A percentile compares a stretch with the other conserved stretches of the same genome.
Conservation (phyloP, 257 asterid species). For the Henckelia pumila region DNA sequence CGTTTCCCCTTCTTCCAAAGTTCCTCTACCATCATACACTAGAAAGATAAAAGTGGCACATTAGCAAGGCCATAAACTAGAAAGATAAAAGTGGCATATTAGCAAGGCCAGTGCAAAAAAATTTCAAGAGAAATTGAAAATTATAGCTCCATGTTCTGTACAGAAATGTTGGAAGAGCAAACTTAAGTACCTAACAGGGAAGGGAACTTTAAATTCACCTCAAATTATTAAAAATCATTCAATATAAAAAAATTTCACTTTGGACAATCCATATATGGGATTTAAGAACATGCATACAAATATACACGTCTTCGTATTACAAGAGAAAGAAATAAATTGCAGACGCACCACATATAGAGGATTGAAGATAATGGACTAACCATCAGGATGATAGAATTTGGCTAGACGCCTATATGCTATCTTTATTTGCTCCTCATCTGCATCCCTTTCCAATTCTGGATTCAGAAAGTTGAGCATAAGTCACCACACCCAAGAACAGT, state of each 20-base stretch:
- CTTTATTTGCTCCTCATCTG: conserved; percentile 87
- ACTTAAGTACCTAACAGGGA: conserved; percentile 6
- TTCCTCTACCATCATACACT: conserved; percentile 94
- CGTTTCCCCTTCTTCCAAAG: conserved; percentile 93
- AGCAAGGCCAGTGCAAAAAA: conserved; percentile 23
- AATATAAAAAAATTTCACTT: not conserved
- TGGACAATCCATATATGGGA: not conserved
- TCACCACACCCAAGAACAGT: not conserved
- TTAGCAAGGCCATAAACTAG: conserved; percentile 67
- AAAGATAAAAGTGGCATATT: conserved; percentile 22
- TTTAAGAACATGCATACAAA: conserved; percentile 3
- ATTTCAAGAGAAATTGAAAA: not conserved
- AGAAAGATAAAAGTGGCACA: conserved; percentile 18
- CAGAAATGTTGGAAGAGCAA: conserved; percentile 3
- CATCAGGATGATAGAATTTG: conserved; percentile 97
- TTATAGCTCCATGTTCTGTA: conserved; percentile 10
- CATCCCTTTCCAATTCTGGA: conserved; percentile 85
- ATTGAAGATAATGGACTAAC: conserved; percentile 46
- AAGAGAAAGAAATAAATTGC: not conserved
- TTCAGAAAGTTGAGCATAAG: conserved; percentile 20
- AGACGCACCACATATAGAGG: not conserved
- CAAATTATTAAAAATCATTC: conserved; percentile 7
- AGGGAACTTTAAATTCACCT: not conserved
- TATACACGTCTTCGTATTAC: not conserved
- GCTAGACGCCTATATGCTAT: conserved; percentile 86